Base-by-base conservation (phyloP, 2,329 filamentous ascomycete species). In the Chaetomium strumarium region DNA sequence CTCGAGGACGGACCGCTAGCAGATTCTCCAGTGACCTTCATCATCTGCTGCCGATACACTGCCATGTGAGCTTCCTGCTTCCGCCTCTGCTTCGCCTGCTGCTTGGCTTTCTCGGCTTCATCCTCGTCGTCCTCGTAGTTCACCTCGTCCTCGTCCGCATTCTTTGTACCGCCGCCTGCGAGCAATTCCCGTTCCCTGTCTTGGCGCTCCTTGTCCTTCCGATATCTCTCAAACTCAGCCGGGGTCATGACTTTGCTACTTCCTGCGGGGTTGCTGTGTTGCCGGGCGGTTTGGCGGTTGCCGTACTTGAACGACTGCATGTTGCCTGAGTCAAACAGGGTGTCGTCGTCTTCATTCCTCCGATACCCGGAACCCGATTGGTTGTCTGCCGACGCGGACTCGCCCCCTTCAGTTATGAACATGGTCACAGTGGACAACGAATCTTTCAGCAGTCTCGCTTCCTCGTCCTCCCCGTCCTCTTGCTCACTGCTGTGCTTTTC, bases 1-100 rank as follows among this genome's bases (percentile, higher is more conserved):
- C 82, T 79, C 24, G 76, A 68, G 11, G 72, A 64, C 12, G 69
- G 60, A 39, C 72, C 70, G 11, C 75, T 68, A 5, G 76, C 68
- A 19, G 82, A 72, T 61, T 92, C 88, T 44, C 90, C 90, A 1
- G 90, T 95, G 30, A 93, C 86, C 70, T 95, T 95, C 87, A 92
- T 95, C 90, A 95, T 96, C 69, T 93, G 88, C 67, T 96, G 90
- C 53, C 90, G 82, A 68, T 95, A 95, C 1, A 95, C 85, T 1
- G 89, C 80, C 75, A 96, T 85, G 66, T 93, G 89, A 12, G 90
- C 90, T 68, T 95, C 89, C 66, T 96, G 90, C 74, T 91, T 93
- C 63, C 84, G 81, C 58, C 90, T 78, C 66, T 93, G 88, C 66
- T 84, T 87, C 16, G 85, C 82, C 43, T 86, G 77, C 64, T 88